These are phyloP conservation scores for Coemansia asiatica DNA, from an alignment of 192 early-diverging fungal species.

Conservation along the genomic window DNA sequence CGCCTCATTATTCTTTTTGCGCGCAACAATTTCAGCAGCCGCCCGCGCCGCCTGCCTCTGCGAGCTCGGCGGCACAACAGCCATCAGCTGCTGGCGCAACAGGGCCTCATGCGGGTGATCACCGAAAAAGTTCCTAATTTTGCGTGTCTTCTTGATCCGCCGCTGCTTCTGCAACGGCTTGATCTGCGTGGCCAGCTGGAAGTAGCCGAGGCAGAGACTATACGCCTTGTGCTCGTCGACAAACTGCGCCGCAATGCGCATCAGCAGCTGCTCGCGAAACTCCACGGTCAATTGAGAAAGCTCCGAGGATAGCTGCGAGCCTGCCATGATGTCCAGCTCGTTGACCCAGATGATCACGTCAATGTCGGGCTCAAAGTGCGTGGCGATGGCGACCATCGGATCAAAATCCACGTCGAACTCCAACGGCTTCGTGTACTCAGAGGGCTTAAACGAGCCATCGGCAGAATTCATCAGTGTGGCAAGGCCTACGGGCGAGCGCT, in stretches of 20 bases:
- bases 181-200: slow-evolving; percentile 53
- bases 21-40: slow-evolving; percentile 46
- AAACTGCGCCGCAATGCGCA: slow-evolving; percentile 51
- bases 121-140: slow-evolving; percentile 71
- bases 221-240: slow-evolving; percentile 27
- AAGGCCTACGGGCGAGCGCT: slow-evolving; percentile 57
- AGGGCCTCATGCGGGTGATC: slow-evolving; percentile 59
- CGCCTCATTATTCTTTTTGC: slow-evolving; percentile 29
- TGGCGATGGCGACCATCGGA: slow-evolving; percentile 47
- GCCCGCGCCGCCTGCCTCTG: slow-evolving; percentile 36
- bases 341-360: slow-evolving; percentile 57
- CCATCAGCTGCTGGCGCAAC: slow-evolving; percentile 57
- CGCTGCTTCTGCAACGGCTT: slow-evolving; percentile 60
- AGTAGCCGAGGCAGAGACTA: slow-evolving; percentile 54
- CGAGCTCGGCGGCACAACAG: slow-evolving; percentile 53
- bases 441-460: slow-evolving; percentile 9
- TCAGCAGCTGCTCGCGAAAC: slow-evolving; percentile 49
- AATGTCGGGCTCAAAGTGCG: slow-evolving; percentile 47
- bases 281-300: slow-evolving; percentile 27
- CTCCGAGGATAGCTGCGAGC: slow-evolving; percentile 22
- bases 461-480: slow-evolving; percentile 22
- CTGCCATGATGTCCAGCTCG: slow-evolving; percentile 36
- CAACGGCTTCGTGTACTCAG: slow-evolving; percentile 35
- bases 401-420: slow-evolving; percentile 30
- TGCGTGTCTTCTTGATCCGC: slow-evolving; percentile 63